phyloP scores from a whole-genome alignment of 805 yeast species.

The Sugiyamaella chiloensis region DNA sequence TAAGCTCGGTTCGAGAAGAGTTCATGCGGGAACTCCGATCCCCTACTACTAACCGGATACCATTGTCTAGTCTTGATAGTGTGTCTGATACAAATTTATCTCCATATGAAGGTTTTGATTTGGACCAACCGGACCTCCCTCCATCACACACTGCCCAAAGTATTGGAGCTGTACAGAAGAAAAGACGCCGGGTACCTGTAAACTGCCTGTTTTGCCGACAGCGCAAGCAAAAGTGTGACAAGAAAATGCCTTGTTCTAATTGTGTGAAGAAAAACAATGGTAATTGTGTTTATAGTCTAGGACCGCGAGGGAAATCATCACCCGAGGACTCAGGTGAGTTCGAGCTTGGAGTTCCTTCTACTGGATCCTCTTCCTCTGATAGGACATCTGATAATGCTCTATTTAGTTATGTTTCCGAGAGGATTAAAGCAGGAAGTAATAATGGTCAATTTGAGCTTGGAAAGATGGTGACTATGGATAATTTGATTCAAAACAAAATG shows the following conservation, averaged over 20 bases:
- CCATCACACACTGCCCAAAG: constrained; percentile 14
- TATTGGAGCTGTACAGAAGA: constrained; percentile 20
- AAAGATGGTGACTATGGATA: constrained; percentile 15
- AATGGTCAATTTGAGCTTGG: constrained; percentile 6
- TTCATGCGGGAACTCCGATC: constrained; percentile 3
- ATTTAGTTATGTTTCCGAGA: constrained; percentile 1
- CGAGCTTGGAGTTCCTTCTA: not conserved
- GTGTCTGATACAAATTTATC: not conserved
- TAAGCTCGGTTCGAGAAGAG: not conserved
- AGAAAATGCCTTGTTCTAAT: constrained; percentile 32
- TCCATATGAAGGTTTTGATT: not conserved
- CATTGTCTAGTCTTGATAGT: not conserved
- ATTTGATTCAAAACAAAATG: constrained; percentile 5
- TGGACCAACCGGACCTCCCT: constrained; percentile 17
- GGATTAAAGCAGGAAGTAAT: not conserved
- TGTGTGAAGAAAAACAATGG: constrained; percentile 28
- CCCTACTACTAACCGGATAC: not conserved
- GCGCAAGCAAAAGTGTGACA: constrained; percentile 35
- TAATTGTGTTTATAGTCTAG: constrained; percentile 7
- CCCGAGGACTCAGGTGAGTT: not conserved
- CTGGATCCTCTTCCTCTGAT: not conserved
- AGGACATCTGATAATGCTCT: not conserved
- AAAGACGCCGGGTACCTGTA: constrained; percentile 31
- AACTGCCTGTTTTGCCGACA: constrained; percentile 34
- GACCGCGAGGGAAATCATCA: not conserved